Evolutionary conservation across 2,329 filamentous ascomycete species (phyloP).

Genomic region (Colletotrichum costaricense): DNA sequence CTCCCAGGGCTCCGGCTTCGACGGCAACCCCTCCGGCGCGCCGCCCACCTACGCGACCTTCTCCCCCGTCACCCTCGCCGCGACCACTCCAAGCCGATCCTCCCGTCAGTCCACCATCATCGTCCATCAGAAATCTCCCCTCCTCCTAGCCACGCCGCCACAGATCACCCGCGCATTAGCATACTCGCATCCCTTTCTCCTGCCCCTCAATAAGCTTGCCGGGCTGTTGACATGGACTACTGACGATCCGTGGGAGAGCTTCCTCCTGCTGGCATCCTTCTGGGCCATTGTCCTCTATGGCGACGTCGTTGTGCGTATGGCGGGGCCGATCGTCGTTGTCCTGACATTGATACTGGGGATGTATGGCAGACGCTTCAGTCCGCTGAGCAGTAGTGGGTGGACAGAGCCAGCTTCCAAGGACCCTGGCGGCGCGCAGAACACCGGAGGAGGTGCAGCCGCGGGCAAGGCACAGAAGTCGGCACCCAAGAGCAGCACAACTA

Average conservation of each 20-base stretch:
- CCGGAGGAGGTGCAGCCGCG: constrained; percentile 16
- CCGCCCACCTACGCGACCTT: constrained; percentile 88
- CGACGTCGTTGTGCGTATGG: constrained; percentile 81
- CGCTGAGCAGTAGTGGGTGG: constrained; percentile 87
- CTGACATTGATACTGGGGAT: constrained; percentile 86
- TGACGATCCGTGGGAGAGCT: constrained; percentile 96
- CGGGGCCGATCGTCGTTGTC: constrained; percentile 86
- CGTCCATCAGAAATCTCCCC: constrained; percentile 94
- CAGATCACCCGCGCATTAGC: constrained; percentile 94
- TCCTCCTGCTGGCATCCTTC: constrained; percentile 84
- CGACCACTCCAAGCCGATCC: constrained; percentile 69
- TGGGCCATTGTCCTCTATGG: constrained; percentile 91
- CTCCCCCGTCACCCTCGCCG: constrained; percentile 82
- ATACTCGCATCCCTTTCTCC: constrained; percentile 93
- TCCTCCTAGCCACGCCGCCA: constrained; percentile 92
- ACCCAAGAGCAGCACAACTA: constrained; percentile 38
- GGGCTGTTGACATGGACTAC: constrained; percentile 95
- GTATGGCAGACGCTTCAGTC: constrained; percentile 91
- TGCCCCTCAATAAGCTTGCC: constrained; percentile 86
- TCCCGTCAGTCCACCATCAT: constrained; percentile 88
- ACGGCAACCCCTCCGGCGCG: constrained; percentile 51
- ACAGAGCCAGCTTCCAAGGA: constrained; percentile 56
- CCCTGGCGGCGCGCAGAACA: constrained; percentile 23
- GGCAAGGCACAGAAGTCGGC: constrained; percentile 22
- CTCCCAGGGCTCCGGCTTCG: constrained; percentile 46